These are phyloP conservation scores for Fusarium brachygibbosum DNA, from an alignment of 2,329 filamentous ascomycete genomes.

Conservation along the genomic window DNA sequence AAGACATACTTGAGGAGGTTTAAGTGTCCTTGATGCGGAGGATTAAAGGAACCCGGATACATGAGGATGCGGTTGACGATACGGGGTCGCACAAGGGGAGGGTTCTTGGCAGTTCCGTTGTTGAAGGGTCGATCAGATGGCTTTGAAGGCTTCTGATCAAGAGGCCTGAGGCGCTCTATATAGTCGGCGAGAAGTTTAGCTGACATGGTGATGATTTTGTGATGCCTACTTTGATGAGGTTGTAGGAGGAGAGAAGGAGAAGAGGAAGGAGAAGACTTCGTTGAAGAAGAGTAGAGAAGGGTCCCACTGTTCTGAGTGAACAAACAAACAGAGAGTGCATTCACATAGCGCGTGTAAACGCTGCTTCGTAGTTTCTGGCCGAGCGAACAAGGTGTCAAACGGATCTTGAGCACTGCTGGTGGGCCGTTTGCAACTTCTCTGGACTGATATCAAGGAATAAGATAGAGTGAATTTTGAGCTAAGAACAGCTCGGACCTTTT, in stretches of 20 bases:
- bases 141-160: not conserved
- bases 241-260: not conserved
- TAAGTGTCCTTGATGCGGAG: constrained; percentile 54
- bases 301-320: not conserved
- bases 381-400: not conserved
- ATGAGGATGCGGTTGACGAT: constrained; percentile 51
- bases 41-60: constrained; percentile 57
- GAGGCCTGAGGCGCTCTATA: constrained; percentile 26
- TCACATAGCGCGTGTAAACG: not conserved
- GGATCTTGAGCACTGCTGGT: not conserved
- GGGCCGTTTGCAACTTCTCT: not conserved
- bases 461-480: accelerated
- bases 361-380: not conserved
- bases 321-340: not conserved
- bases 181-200: constrained; percentile 29
- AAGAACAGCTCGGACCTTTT: not conserved
- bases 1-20: constrained; percentile 52
- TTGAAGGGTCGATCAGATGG: constrained; percentile 35
- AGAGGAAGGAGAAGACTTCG: not conserved
- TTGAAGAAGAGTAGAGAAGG: not conserved
- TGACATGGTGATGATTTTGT: constrained; percentile 13
- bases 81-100: constrained; percentile 23
- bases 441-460: not conserved
- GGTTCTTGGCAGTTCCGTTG: not conserved
- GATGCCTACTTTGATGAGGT: not conserved